phyloP scores from a whole-genome alignment of 148 eudicot genomes.

The Rhododendron griersonianum region DNA sequence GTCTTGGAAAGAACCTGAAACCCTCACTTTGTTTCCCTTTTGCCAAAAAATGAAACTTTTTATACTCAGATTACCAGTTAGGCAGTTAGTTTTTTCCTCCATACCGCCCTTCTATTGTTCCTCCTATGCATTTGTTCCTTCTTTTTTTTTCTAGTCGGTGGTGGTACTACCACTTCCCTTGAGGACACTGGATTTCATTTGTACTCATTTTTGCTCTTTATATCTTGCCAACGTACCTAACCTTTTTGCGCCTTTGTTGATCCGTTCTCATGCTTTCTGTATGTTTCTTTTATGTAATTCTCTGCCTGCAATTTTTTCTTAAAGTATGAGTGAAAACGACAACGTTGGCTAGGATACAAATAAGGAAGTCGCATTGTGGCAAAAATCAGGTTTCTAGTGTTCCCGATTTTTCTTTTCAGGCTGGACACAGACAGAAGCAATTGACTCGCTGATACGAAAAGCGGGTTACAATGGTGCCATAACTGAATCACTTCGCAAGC shows the following conservation, averaged over 20 bases:
- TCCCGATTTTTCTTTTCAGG: constrained; percentile 35
- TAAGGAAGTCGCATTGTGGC: background rate
- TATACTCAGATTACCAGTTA: background rate
- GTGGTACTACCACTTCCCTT: background rate
- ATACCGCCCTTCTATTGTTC: background rate
- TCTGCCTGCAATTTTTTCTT: background rate
- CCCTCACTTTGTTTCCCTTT: background rate
- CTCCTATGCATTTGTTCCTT: background rate
- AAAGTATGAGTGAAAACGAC: background rate
- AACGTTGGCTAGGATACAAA: background rate
- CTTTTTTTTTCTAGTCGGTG: background rate
- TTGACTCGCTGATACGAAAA: constrained; percentile 78
- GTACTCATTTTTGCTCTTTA: background rate
- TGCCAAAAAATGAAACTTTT: background rate
- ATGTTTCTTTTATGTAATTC: background rate
- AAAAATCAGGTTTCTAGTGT: background rate
- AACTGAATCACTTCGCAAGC: constrained; percentile 59
- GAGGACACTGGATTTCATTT: background rate
- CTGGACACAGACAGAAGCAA: constrained; percentile 79
- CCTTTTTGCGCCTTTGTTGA: background rate
- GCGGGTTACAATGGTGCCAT: constrained; percentile 73
- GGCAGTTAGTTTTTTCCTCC: background rate
- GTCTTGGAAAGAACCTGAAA: background rate
- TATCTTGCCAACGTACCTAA: background rate
- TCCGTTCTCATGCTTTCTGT: background rate